phyloP scores from a whole-genome alignment of 352 stramenopile genomes.

The Elongisporangium undulatum region DNA sequence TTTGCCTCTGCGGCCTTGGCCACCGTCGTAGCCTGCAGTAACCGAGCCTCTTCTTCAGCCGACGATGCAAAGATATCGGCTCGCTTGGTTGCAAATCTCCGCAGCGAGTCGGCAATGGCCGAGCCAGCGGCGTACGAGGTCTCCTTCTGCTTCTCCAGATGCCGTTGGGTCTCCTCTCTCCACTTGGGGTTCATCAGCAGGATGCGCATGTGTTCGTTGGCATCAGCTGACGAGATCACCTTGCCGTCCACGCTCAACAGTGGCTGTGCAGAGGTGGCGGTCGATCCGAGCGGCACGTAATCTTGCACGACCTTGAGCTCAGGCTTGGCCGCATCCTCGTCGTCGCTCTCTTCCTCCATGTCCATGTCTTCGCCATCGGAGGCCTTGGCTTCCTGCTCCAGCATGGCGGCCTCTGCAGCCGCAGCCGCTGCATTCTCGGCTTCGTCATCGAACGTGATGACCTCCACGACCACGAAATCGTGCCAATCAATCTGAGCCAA shows the following conservation, averaged over 20 bases:
- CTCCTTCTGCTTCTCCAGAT: conserved; percentile 97
- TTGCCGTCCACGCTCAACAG: conserved; percentile 86
- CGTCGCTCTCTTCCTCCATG: conserved; percentile 85
- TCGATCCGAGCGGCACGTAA: conserved; percentile 68
- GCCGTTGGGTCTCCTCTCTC: conserved; percentile 94
- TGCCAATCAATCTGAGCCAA: conserved; percentile 96
- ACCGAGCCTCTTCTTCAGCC: conserved; percentile 72
- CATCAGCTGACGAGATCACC: conserved; percentile 75
- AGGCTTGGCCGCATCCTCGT: conserved; percentile 49
- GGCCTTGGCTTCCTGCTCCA: conserved; percentile 24
- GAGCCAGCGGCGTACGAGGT: conserved; percentile 92
- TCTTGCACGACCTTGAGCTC: conserved; percentile 82
- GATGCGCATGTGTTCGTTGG: conserved; percentile 99
- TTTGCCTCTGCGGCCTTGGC: conserved; percentile 11
- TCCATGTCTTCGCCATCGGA: conserved; percentile 88
- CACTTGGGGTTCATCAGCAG: conserved; percentile 98
- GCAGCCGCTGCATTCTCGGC: conserved; percentile 50
- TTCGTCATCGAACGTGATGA: conserved; percentile 94
- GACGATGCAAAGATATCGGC: conserved; percentile 93
- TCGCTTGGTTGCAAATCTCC: conserved; percentile 88
- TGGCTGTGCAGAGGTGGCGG: conserved; percentile 18
- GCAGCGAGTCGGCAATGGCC: conserved; percentile 94
- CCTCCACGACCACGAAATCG: conserved; percentile 99
- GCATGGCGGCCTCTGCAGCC: conserved; percentile 17
- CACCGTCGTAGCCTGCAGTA: conserved; percentile 47